Base-by-base conservation (phyloP, 352 stramenopile genomes). In the Globisporangium lucens region DNA sequence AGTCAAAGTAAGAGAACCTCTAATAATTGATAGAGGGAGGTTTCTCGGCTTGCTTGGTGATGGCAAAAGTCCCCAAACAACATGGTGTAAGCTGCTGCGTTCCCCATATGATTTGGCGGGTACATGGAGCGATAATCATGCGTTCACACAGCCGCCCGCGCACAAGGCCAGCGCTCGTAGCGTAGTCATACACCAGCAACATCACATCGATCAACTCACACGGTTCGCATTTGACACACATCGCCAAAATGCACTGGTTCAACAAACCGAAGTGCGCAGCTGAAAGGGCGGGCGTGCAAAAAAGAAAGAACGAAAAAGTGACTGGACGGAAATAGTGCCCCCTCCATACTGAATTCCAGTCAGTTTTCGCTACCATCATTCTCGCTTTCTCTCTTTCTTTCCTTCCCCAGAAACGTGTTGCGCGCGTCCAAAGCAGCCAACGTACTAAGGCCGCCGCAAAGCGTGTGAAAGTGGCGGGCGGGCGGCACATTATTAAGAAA, bases 281-380 rank as follows among this genome's bases (percentile, higher is more conserved):
- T 49, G 43, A 51, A 51, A 51, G 20, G 17, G 41, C 27, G 47
- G n/a, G 52, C 22, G 52, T 38, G 52, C 12, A 58, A 22, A 43
- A 43, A 61, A 61, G 56, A 61, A 61, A 61, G 56, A 61, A 61
- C 56, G 17, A 46, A 61, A 61, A 61, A 47, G 56, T 61, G 56
- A 61, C 17, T 49, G 56, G 56, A 61, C 22, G 56, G 56, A 61
- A 61, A 61, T 61, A 61, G 33, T 61, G 35, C 30, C 55, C 53
- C 53, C 53, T 46, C 22, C 56, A 61, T 61, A 61, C 33, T 49
- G 10, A 49, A 61, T 9, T 7, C 9, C 33, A 61, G 56, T 61
- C 55, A 61, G 9, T 12, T 10, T 29, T 13, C 24, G 10, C 17
- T 20, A 47, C 30, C 33, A 61, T 47, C 56, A 61, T n/a, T 61